Percentiles rank a stretch among this genome's conserved stretches.
phyloP scores from a whole-genome alignment of 306 rosid genomes.

The Rosa persica region DNA sequence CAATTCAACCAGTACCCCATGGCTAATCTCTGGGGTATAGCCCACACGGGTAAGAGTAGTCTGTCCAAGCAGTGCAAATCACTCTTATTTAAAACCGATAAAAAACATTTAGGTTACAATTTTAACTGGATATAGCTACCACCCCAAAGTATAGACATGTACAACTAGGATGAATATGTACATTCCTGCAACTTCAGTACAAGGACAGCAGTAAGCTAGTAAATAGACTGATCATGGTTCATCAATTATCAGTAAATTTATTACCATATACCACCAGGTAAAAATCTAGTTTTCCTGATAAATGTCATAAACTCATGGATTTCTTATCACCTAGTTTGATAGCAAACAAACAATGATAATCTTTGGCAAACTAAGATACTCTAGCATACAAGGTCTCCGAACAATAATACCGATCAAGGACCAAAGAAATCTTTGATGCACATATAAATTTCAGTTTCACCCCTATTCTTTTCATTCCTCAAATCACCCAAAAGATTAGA shows the following conservation, averaged over 20 bases:
- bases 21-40: conserved; percentile 84
- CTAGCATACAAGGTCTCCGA: neutral
- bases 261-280: neutral
- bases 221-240: neutral
- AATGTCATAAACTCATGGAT: neutral
- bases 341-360: neutral
- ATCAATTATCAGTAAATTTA: neutral
- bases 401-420: neutral
- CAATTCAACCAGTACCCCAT: conserved; percentile 77
- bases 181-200: neutral
- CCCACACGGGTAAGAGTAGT: conserved; percentile 77
- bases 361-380: neutral
- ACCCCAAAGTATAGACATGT: neutral
- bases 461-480: neutral
- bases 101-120: neutral
- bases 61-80: conserved; percentile 45
- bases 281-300: neutral
- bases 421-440: neutral
- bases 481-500: neutral
- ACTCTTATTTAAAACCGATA: conserved; percentile 1
- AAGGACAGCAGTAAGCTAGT: neutral
- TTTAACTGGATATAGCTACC: neutral
- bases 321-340: neutral
- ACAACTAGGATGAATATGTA: neutral
- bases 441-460: neutral